Base-by-base conservation (phyloP, 2,329 filamentous ascomycete genomes). In the Corinectria fuckeliana region DNA sequence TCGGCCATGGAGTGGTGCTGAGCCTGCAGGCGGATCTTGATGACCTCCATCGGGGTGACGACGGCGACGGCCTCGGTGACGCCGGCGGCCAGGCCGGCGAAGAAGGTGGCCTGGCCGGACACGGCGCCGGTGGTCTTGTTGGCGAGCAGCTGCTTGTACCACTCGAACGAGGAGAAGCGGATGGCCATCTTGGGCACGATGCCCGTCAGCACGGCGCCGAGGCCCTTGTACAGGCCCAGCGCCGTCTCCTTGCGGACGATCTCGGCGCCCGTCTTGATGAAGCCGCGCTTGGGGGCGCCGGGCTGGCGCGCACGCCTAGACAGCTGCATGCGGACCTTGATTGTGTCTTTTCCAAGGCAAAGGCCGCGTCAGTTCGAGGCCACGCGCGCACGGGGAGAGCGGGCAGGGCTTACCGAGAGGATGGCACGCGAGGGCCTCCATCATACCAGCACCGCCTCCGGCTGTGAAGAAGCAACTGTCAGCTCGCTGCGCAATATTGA, bases 171-270 rank as follows among this genome's bases (percentile, higher is more conserved):
- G 47, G 94, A 97, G 80, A 99, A 99, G 36, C 95, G 91, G 76
- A 98, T 99, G 62, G 95, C 95, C 95, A 99, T 99, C 80, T 99
- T 99, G 55, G 95, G 95, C 20, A 99, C 88, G 76, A 99, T 99
- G 67, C 95, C 95, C 21, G 93, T 97, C 59, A 98, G 77, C 39
- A 99, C 95, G 55, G 95, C 95, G 62, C 95, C 95, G n/a, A 99
- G 86, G 67, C 95, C 95, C 82, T 99, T 99, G 85, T 99, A 99
- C 58, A 99, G 82, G 64, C 91, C 95, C 32, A 99, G 82, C 1
- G 93, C 92, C 13, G 95, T 97, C 81, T 99, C 95, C 72, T 91
- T 89, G 74, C 87, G 86, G 54, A 97, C 88, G 71, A 99, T 98
- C 69, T 96, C 91, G 63, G 84, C 78, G 62, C 95, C 95, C 2